Evolutionary conservation across 495 filamentous ascomycete genomes (phyloP), one percentile per base, ranked within the genome.

Genomic region (Paragyromitra xinjiangensis): DNA sequence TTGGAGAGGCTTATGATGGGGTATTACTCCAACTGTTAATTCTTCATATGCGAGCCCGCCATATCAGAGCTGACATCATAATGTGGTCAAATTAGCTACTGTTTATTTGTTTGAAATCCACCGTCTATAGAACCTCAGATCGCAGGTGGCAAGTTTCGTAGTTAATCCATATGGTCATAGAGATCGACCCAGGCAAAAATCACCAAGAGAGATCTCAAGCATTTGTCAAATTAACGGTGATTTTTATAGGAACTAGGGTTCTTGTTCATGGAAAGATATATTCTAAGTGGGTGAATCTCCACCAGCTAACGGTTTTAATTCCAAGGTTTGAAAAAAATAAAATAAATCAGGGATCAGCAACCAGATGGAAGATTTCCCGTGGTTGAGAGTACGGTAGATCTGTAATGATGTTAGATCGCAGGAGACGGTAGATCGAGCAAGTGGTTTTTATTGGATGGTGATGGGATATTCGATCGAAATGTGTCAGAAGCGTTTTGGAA

Each of bases 331-430:
- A 39, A 42, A 11, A 42, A 42, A 34, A 34, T 34, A 34, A 34
- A 34, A 34, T 42, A 50, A 42, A 56, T 34, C 50, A 55, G 50
- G 65, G 50, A 56, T 44, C 11, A 55, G 34, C n/a, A 56, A 68
- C 64, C 29, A 67, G 45, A 67, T 67, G 44, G 45, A 53, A n/a
- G 12, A 68, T 68, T 68, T 68, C 48, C 65, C 65, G 65, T 56
- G 48, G 50, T 68, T 68, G 65, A 56, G 9, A n/a, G 63, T n/a
- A 67, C 16, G 19, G 45, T 37, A 44, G 65, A 68, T 68, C 65
- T 68, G 22, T 56, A 68, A 34, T 56, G 64, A 44, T 51, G 64
- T 42, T 68, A 53, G 50, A 68, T 68, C 65, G 34, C 26, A 16
- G 45, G 37, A 56, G 65, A 68, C 48, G 50, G 50, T 16, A 68